Evolutionary conservation across 441 rosid genomes (phyloP).

Genomic region (Brassica hybrid): DNA sequence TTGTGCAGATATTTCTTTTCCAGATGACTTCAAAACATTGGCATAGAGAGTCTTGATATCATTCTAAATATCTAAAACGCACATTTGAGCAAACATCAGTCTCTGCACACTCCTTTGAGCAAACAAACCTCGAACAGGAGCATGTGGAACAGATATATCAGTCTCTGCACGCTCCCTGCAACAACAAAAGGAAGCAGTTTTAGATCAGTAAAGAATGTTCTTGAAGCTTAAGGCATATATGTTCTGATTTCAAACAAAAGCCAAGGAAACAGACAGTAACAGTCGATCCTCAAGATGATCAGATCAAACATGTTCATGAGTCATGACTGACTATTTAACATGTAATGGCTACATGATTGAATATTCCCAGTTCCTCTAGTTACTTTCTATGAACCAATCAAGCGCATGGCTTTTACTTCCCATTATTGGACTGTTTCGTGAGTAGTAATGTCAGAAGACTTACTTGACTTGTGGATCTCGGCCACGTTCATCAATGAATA

Average conservation of each 20-base stretch:
- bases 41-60: too few species aligned
- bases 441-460: slow-evolving; percentile 27
- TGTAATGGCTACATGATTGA: slow-evolving; percentile 3
- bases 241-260: too few species aligned
- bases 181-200: background rate
- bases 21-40: too few species aligned
- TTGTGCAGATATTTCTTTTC: too few species aligned
- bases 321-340: background rate
- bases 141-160: background rate
- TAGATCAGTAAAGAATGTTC: background rate
- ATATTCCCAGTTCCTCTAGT: slow-evolving; percentile 11
- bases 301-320: slow-evolving; percentile 13
- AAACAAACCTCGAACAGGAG: background rate
- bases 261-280: too few species aligned
- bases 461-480: slow-evolving; percentile 66
- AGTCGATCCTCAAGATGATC: background rate
- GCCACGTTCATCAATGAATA: slow-evolving; percentile 76
- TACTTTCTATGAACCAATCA: slow-evolving; percentile 13
- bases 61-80: too few species aligned
- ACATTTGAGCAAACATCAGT: background rate
- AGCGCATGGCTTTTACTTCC: slow-evolving; percentile 13
- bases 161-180: slow-evolving; percentile 42
- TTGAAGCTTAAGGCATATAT: too few species aligned
- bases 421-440: background rate
- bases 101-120: slow-evolving; percentile 22